phyloP scores from a whole-genome alignment of 2,329 filamentous ascomycete genomes.

The Metarhizium guizhouense region DNA sequence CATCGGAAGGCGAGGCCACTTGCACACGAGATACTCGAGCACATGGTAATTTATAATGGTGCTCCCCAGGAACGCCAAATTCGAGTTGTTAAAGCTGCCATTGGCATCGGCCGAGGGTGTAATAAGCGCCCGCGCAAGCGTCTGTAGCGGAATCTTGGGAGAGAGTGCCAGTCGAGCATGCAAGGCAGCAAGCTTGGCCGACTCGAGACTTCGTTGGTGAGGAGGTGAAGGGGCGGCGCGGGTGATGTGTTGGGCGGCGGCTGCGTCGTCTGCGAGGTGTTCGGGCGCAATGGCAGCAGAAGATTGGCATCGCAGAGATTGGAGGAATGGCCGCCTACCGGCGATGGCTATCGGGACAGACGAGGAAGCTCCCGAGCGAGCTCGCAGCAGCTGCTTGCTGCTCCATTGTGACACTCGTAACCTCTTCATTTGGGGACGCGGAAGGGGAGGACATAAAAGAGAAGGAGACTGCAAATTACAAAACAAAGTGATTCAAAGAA shows the following conservation, averaged over 20 bases:
- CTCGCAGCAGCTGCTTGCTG: conserved; percentile 28
- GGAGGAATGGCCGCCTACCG: conserved; percentile 17
- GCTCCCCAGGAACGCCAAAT: conserved; percentile 71
- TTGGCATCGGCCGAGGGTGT: conserved; percentile 76
- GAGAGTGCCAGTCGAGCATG: conserved; percentile 83
- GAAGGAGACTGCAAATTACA: background rate
- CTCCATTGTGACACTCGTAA: conserved; percentile 32
- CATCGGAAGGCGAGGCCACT: conserved; percentile 86
- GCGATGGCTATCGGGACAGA: conserved; percentile 6
- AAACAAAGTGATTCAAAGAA: background rate
- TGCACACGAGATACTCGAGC: conserved; percentile 78
- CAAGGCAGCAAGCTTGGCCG: conserved; percentile 84
- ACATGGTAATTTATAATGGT: conserved; percentile 84
- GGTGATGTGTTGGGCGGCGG: conserved; percentile 11
- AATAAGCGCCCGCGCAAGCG: conserved; percentile 76
- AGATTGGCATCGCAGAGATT: conserved; percentile 22
- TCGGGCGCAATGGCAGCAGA: conserved; percentile 18
- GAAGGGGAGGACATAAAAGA: background rate
- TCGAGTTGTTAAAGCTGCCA: conserved; percentile 78
- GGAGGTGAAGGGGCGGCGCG: conserved; percentile 56
- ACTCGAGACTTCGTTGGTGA: conserved; percentile 55
- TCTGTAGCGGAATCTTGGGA: conserved; percentile 72
- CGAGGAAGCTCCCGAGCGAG: conserved; percentile 19
- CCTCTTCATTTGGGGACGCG: conserved; percentile 27
- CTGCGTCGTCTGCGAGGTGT: conserved; percentile 12